Conservation (phyloP, 2,329 filamentous ascomycete genomes). For the Lasiodiplodia gonubiensis region DNA sequence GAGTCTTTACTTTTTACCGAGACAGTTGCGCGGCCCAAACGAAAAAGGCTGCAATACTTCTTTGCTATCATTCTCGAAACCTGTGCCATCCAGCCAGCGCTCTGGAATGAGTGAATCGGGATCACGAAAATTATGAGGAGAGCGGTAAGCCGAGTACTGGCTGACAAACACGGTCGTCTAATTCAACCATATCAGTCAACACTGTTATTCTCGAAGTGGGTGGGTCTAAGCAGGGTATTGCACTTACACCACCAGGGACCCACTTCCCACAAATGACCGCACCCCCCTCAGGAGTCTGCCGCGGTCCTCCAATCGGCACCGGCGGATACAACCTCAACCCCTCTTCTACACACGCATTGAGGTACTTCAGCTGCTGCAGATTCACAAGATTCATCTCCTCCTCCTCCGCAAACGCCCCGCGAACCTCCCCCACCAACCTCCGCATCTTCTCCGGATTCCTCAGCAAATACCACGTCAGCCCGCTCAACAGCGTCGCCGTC, state of each 20-base stretch:
- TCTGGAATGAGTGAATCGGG: conserved; percentile 40
- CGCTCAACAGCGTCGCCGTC: conserved; percentile 47
- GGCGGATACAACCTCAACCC: conserved; percentile 53
- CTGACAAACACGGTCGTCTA: not conserved
- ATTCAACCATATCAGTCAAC: not conserved
- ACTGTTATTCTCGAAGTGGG: not conserved
- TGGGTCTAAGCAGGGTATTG: too few species aligned
- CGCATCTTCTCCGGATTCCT: not conserved
- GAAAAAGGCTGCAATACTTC: conserved; percentile 37
- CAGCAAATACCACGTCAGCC: conserved; percentile 40
- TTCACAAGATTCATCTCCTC: not conserved
- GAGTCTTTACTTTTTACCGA: conserved; percentile 44
- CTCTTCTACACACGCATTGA: conserved; percentile 45
- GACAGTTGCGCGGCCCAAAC: conserved; percentile 38
- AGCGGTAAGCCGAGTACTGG: conserved; percentile 37
- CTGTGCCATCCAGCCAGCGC: conserved; percentile 40
- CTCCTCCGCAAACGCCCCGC: not conserved
- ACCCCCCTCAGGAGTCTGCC: conserved; percentile 36
- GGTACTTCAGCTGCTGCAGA: not conserved
- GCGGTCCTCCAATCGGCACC: conserved; percentile 43
- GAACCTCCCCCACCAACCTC: not conserved
- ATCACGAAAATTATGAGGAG: conserved; percentile 36
- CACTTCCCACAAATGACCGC: conserved; percentile 35
- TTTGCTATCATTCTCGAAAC: conserved; percentile 36
- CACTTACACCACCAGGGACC: conserved; percentile 33